Evolutionary conservation across 805 yeast genomes (phyloP), one percentile per base, ranked within the genome.

Genomic region (Blastobotrys terrestris): DNA sequence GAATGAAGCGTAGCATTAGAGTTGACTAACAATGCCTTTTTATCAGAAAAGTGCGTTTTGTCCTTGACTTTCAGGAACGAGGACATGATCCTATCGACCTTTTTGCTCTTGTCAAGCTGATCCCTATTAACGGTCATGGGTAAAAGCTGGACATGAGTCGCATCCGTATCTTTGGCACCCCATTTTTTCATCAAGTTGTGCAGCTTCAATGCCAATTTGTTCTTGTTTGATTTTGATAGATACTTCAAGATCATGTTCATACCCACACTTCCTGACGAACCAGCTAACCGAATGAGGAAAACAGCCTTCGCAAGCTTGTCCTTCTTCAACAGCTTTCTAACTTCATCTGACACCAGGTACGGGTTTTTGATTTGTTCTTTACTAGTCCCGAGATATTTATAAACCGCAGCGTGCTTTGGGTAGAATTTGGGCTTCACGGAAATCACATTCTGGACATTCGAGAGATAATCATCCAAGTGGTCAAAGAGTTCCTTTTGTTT

Each of bases 161-260:
- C 47, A 19, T 46, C 53, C 31, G 52, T 55, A 6, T 50, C 58
- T 4, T 44, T 41, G 6, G 52, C 52, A 6, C 60, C 58, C 60
- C 60, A 57, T 44, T 57, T 57, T 39, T 55, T 54, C 51, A 57
- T 53, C 16, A 21, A 21, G 2, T 46, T 44, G 41, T 44, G 48
- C 16, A 57, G 42, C 43, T 51, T 39, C 14, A 45, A 31, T 2
- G 58, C 60, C n/a, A 49, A 50, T 21, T 49, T 19, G 21, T 50
- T 45, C 31, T 41, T 31, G 11, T 50, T 50, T 3, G 20, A 13
- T 7, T 46, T 18, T 19, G 39, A 6, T 7, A 55, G 19, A 22
- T 45, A 18, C 52, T 51, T 42, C 39, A 57, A 50, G 8, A 57
- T 46, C 20, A 43, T 47, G 39, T 57, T 57, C 60, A 57, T 55